These are phyloP conservation scores for Neolentinus lepideus DNA, from an alignment of 1,284 basidiomycete species.

Conservation along the genomic window DNA sequence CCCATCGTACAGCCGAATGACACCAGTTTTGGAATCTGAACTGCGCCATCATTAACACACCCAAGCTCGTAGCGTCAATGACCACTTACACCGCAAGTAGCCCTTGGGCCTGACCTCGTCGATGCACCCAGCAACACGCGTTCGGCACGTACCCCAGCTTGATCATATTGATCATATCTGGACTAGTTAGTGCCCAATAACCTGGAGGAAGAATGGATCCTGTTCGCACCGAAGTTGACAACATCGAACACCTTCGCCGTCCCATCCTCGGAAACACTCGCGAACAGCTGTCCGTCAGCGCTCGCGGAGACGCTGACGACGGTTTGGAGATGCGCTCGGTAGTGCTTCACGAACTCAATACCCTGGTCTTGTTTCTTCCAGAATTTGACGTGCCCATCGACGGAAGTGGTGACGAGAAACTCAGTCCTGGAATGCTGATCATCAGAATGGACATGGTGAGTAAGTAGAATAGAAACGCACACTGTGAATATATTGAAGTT, in stretches of 20 bases:
- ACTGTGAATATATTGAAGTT: conserved; percentile 85
- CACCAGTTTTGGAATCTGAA: conserved; percentile 70
- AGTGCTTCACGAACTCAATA: conserved; percentile 92
- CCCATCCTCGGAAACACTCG: conserved; percentile 81
- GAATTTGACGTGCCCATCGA: conserved; percentile 94
- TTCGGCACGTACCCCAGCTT: conserved; percentile 82
- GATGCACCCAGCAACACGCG: conserved; percentile 92
- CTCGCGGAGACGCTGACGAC: conserved; percentile 82
- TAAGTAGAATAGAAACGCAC: conserved; percentile 31
- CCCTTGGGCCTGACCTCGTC: conserved; percentile 79
- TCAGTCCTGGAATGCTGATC: conserved; percentile 55
- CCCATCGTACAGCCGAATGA: conserved; percentile 89
- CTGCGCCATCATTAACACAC: conserved; percentile 34
- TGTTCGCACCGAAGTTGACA: conserved; percentile 80
- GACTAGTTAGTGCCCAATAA: neutral
- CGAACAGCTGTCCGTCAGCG: conserved; percentile 89
- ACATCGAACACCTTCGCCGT: conserved; percentile 96
- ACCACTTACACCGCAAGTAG: conserved; percentile 77
- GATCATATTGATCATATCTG: conserved; percentile 98
- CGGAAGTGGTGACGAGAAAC: conserved; percentile 90
- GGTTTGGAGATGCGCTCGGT: conserved; percentile 83
- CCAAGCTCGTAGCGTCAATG: conserved; percentile 5
- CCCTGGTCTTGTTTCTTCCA: conserved; percentile 98
- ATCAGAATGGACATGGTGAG: neutral
- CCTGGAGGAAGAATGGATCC: neutral